Evolutionary conservation across 805 yeast species (phyloP).

Genomic region (Myxozyma sirexii): DNA sequence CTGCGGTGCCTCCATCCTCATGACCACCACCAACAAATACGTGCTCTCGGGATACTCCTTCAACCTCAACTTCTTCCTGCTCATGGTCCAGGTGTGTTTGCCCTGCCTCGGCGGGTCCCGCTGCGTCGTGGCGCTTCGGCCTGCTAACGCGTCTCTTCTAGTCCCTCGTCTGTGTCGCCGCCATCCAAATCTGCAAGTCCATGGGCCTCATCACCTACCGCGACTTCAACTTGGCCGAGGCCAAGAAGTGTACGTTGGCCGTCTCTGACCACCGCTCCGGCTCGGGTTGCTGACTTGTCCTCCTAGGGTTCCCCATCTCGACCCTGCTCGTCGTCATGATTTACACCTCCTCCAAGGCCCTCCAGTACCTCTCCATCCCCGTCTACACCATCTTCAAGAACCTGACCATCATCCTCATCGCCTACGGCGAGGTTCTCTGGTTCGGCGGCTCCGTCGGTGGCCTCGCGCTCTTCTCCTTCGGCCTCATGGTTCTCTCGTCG

Average conservation of each 20-base stretch:
- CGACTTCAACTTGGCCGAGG: constrained; percentile 79
- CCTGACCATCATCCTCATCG: constrained; percentile 92
- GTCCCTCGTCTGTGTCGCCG: constrained; percentile 74
- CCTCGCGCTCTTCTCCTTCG: constrained; percentile 86
- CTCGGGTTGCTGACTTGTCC: too few relatives aligned
- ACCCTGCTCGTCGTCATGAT: constrained; percentile 88
- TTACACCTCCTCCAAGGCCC: constrained; percentile 93
- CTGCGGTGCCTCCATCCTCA: constrained; percentile 91
- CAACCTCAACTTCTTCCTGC: constrained; percentile 82
- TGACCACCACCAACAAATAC: constrained; percentile 97
- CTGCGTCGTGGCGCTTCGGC: background rate
- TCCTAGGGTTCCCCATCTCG: constrained; percentile 83
- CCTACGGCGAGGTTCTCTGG: constrained; percentile 98
- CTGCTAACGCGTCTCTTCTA: constrained; percentile 12
- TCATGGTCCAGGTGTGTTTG: constrained; percentile 68
- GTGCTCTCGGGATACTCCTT: constrained; percentile 80
- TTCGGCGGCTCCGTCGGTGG: constrained; percentile 90
- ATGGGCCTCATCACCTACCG: constrained; percentile 83
- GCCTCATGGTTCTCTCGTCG: constrained; percentile 93
- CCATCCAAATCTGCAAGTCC: constrained; percentile 71
- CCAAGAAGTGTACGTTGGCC: constrained; percentile 66
- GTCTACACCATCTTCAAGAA: constrained; percentile 98
- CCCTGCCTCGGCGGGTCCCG: background rate
- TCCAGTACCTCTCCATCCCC: constrained; percentile 88
- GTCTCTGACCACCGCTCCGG: too few relatives aligned